Conservation (phyloP, 495 filamentous ascomycete genomes). For the Penicillium cosmopolitanum region DNA sequence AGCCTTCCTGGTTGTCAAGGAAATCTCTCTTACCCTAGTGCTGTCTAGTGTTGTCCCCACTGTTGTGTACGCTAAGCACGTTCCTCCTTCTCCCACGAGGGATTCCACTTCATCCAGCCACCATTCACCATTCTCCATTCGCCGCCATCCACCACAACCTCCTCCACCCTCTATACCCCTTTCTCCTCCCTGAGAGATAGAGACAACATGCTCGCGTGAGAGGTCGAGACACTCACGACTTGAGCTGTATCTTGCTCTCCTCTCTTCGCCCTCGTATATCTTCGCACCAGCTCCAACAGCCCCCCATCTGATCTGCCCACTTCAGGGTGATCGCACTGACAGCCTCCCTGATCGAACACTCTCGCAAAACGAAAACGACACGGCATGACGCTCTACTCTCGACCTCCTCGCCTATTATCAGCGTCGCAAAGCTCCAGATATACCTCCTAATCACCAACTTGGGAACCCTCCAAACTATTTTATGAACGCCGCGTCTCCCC, state of each 20-base stretch:
- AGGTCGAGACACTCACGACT: not conserved
- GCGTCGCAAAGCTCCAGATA: constrained; percentile 30
- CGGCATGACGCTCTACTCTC: constrained; percentile 43
- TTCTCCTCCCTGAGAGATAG: too few species aligned
- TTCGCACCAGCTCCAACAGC: not conserved
- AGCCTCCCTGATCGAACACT: not conserved
- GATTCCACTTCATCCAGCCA: constrained; percentile 29
- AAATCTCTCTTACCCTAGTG: too few species aligned
- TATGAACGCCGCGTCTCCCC: not conserved
- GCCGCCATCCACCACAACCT: not conserved
- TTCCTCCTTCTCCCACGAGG: constrained; percentile 29
- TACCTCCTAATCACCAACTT: constrained; percentile 18
- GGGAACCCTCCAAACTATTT: constrained; percentile 1
- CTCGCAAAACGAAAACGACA: constrained; percentile 11
- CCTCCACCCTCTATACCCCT: not conserved
- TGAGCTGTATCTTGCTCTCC: not conserved
- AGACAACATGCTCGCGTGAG: too few species aligned
- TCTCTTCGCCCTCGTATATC: not conserved
- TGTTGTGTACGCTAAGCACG: constrained; percentile 14
- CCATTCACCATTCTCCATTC: constrained; percentile 7
- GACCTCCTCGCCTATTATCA: constrained; percentile 21
- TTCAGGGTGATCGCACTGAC: not conserved
- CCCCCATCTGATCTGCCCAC: not conserved
- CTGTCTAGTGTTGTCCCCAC: not conserved
- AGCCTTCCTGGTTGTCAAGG: too few species aligned